phyloP scores from a whole-genome alignment of 139 green algal genomes.

The Volvox africanus region DNA sequence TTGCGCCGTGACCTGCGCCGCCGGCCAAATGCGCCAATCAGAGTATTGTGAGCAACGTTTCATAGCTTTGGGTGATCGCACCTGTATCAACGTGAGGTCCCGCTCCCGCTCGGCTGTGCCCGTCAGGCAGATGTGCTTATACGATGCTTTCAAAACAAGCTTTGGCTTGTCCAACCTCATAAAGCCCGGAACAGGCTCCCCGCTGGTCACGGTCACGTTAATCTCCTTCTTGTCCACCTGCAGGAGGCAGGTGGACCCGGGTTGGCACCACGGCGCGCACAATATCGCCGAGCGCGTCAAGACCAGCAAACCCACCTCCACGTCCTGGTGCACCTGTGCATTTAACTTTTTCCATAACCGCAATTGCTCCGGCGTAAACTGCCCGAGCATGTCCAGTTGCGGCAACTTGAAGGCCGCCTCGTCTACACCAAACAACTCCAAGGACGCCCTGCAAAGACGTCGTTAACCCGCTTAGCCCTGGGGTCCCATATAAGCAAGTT shows the following conservation, averaged over 20 bases:
- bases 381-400: constrained; percentile 50
- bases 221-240: constrained; percentile 56
- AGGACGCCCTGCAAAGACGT: constrained; percentile 46
- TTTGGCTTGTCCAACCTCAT: constrained; percentile 43
- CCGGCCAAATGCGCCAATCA: not conserved
- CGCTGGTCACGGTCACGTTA: constrained; percentile 28
- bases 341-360: constrained; percentile 52
- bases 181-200: constrained; percentile 48
- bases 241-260: not conserved
- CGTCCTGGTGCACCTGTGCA: constrained; percentile 45
- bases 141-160: constrained; percentile 46
- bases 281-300: not conserved
- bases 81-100: constrained; percentile 47
- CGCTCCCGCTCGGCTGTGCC: not conserved
- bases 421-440: constrained; percentile 54
- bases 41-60: not conserved
- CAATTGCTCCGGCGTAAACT: constrained; percentile 16
- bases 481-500: not conserved
- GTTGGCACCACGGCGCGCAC: not conserved
- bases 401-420: constrained; percentile 41
- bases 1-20: constrained; percentile 45
- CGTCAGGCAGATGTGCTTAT: constrained; percentile 36
- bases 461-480: not conserved
- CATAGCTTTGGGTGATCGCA: not conserved
- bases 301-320: constrained; percentile 42